Conservation (phyloP, 1,284 basidiomycete genomes). For the Hemileia vastatrix region DNA sequence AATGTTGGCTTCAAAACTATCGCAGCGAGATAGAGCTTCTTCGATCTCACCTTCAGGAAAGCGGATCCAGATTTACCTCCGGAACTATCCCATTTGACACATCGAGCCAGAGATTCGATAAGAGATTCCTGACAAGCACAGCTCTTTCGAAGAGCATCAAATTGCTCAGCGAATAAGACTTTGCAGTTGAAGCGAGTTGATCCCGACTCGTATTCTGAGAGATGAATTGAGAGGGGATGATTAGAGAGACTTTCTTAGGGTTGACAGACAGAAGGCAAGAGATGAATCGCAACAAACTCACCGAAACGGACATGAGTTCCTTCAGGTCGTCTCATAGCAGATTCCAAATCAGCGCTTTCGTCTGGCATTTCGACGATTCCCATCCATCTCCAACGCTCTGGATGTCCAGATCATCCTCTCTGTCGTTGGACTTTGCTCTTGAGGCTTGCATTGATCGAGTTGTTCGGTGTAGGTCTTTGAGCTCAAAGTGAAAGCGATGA, state of each 20-base stretch:
- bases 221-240: background rate
- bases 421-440: constrained; percentile 56
- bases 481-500: constrained; percentile 87
- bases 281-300: background rate
- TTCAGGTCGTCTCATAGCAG: constrained; percentile 32
- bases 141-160: constrained; percentile 83
- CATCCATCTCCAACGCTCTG: constrained; percentile 25
- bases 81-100: constrained; percentile 87
- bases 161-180: constrained; percentile 93
- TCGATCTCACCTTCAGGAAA: constrained; percentile 87
- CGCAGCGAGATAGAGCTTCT: too few relatives aligned
- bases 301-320: constrained; percentile 39
- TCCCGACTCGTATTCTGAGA: constrained; percentile 48
- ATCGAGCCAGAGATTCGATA: constrained; percentile 83
- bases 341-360: constrained; percentile 53
- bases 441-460: constrained; percentile 61
- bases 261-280: too few relatives aligned
- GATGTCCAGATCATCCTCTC: background rate
- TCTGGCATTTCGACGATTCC: constrained; percentile 50
- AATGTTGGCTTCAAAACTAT: background rate
- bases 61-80: constrained; percentile 95
- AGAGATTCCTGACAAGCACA: constrained; percentile 90
- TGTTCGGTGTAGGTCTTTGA: constrained; percentile 81
- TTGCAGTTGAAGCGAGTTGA: constrained; percentile 91
- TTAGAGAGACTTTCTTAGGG: background rate